Evolutionary conservation across 305 asterid species (phyloP).

Genomic region (Fraxinus angustifolia): DNA sequence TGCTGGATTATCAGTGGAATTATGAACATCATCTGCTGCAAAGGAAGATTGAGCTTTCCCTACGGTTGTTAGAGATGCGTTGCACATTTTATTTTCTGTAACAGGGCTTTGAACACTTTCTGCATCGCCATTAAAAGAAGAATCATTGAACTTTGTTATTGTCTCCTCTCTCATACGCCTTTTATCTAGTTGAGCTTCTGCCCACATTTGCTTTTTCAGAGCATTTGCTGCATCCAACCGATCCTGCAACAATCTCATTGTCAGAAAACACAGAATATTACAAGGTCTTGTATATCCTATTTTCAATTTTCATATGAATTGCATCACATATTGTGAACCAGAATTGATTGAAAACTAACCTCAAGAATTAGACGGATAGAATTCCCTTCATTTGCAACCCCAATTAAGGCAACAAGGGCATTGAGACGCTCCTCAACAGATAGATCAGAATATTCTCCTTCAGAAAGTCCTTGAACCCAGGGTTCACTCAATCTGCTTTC

Average conservation of each 20-base stretch:
- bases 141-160: conserved; percentile 52
- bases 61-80: conserved; percentile 34
- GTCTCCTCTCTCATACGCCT: conserved; percentile 82
- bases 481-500: conserved; percentile 85
- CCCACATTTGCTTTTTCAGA: conserved; percentile 97
- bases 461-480: conserved; percentile 95
- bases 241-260: conserved; percentile 54
- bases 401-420: conserved; percentile 83
- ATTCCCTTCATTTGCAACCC: conserved; percentile 97
- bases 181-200: conserved; percentile 90
- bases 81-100: conserved; percentile 43
- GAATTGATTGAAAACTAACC: conserved; percentile 42
- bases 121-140: conserved; percentile 47
- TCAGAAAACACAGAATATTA: conserved; percentile 21
- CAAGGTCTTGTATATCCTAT: conserved; percentile 5
- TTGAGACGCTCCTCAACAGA: conserved; percentile 94
- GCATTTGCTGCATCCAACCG: conserved; percentile 91
- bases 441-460: conserved; percentile 93
- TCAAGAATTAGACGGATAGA: conserved; percentile 87
- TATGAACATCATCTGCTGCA: conserved; percentile 42
- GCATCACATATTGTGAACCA: not conserved
- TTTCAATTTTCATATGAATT: conserved; percentile 4
- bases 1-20: conserved; percentile 38
- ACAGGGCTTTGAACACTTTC: conserved; percentile 73
- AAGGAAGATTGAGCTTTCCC: conserved; percentile 54